These are phyloP conservation scores for Kwoniella shivajii DNA, from an alignment of 1,284 basidiomycete species.

Conservation along the genomic window DNA sequence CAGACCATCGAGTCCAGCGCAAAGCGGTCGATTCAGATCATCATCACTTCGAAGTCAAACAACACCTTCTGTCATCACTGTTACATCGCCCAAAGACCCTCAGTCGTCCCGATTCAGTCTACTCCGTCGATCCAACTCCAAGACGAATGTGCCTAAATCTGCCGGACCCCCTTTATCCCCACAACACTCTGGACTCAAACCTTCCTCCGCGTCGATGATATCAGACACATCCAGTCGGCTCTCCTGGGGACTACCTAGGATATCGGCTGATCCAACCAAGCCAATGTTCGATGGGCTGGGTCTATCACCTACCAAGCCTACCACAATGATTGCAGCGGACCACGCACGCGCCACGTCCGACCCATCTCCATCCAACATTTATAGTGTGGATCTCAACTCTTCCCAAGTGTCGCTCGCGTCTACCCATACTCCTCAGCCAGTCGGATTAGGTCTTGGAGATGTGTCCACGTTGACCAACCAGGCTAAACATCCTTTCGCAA, in stretches of 20 bases:
- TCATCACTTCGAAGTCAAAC: constrained; percentile 11
- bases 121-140: constrained; percentile 18
- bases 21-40: constrained; percentile 9
- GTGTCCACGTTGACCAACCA: neutral
- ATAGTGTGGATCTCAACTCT: constrained; percentile 6
- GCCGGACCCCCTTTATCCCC: constrained; percentile 2
- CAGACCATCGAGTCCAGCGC: constrained; percentile 19
- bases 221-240: constrained; percentile 23
- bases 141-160: constrained; percentile 5
- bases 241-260: constrained; percentile 46
- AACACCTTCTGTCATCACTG: constrained; percentile 3
- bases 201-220: constrained; percentile 9
- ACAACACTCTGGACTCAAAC: constrained; percentile 10
- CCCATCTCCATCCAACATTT: neutral
- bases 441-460: constrained; percentile 12
- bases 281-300: constrained; percentile 30
- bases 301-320: constrained; percentile 23
- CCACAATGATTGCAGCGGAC: constrained; percentile 3
- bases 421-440: neutral
- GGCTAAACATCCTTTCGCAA: constrained; percentile 1
- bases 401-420: constrained; percentile 15
- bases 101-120: constrained; percentile 14
- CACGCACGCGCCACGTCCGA: neutral
- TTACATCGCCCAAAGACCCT: constrained; percentile 5
- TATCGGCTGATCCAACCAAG: constrained; percentile 22